Conservation (phyloP, 2,329 filamentous ascomycete genomes). For the Atkinsonella hypoxylon region DNA sequence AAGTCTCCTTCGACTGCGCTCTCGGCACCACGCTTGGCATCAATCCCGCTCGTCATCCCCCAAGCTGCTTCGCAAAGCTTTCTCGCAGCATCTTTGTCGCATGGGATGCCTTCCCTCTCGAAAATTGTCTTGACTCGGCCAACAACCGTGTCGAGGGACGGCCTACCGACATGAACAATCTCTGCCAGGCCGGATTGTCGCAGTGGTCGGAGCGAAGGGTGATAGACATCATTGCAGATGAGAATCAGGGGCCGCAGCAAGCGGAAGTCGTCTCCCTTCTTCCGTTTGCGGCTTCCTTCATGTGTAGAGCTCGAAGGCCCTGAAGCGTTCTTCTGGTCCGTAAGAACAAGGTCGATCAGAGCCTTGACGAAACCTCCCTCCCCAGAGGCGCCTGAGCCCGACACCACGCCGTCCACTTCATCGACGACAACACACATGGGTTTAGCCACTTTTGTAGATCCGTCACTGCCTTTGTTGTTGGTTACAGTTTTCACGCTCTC, state of each 20-base stretch:
- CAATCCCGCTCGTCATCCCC: constrained; percentile 63
- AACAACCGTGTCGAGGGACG: constrained; percentile 76
- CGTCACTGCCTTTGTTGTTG: constrained; percentile 43
- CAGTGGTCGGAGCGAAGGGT: constrained; percentile 73
- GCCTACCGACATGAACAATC: constrained; percentile 82
- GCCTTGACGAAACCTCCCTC: constrained; percentile 95
- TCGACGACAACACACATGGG: constrained; percentile 92
- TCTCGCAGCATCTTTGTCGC: constrained; percentile 79
- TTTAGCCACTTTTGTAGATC: constrained; percentile 57
- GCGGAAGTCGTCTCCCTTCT: constrained; percentile 75
- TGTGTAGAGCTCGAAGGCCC: constrained; percentile 14
- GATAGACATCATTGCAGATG: constrained; percentile 96
- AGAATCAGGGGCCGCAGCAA: constrained; percentile 80
- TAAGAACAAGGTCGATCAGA: constrained; percentile 74
- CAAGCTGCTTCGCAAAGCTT: constrained; percentile 74
- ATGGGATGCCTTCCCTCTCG: constrained; percentile 75
- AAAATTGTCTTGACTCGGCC: constrained; percentile 73
- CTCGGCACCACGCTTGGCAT: constrained; percentile 56
- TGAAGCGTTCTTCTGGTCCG: constrained; percentile 67
- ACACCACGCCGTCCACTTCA: constrained; percentile 89
- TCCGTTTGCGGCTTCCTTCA: constrained; percentile 36
- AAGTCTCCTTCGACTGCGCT: constrained; percentile 61
- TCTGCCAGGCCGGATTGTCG: constrained; percentile 80
- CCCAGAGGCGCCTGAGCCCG: constrained; percentile 62
- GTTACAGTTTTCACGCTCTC: constrained; percentile 78